Conservation (phyloP, 2,329 filamentous ascomycete genomes). For the Colletotrichum karsti region DNA sequence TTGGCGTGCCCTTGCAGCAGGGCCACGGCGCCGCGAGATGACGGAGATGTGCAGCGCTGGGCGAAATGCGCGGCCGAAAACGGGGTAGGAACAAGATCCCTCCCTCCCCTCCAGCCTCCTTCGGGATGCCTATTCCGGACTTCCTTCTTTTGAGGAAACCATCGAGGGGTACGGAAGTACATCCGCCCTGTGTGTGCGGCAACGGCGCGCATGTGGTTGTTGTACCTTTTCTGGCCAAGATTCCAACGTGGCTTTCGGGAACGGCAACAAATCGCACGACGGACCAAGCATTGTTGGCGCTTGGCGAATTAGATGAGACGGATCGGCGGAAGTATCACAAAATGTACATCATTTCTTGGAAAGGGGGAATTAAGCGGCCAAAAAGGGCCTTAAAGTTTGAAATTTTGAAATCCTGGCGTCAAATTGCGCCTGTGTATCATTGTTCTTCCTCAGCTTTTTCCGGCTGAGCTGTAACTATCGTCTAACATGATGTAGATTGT, state of each 20-base stretch:
- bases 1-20: background rate
- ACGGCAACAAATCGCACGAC: background rate
- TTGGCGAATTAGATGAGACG: too few species aligned
- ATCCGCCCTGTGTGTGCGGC: too few species aligned
- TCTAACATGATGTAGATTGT: background rate
- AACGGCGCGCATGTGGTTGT: background rate
- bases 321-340: too few species aligned
- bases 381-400: too few species aligned
- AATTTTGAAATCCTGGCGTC: background rate
- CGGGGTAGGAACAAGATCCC: background rate
- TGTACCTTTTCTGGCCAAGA: background rate
- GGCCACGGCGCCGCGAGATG: conserved; percentile 15
- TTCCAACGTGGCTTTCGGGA: background rate
- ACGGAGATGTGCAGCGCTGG: conserved; percentile 14
- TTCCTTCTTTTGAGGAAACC: too few species aligned
- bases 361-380: too few species aligned
- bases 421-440: background rate
- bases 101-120: too few species aligned
- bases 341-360: too few species aligned
- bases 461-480: background rate
- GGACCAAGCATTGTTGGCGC: too few species aligned
- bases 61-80: background rate
- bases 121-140: background rate
- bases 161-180: too few species aligned
- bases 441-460: background rate